Evolutionary conservation across 1,284 basidiomycete species (phyloP).

Genomic region (Sanghuangporus weigelae): DNA sequence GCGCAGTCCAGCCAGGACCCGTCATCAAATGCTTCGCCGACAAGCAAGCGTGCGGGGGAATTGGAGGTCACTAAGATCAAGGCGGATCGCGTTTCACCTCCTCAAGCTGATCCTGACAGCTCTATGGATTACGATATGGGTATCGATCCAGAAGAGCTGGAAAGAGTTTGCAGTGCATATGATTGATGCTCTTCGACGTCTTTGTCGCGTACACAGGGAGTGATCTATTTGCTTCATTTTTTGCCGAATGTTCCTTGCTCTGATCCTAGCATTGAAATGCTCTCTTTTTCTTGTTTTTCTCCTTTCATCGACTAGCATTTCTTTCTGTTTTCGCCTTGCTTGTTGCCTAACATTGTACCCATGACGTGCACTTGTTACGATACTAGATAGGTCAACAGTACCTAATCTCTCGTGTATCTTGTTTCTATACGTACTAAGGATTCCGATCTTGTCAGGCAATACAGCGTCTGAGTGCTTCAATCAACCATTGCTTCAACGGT

Average conservation of each 20-base stretch:
- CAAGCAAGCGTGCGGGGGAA: not conserved
- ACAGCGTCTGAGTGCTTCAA: too few species aligned
- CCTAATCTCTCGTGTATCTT: too few species aligned
- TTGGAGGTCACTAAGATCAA: not conserved
- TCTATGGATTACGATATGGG: constrained; percentile 16
- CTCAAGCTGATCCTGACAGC: constrained; percentile 7
- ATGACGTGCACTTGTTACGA: too few species aligned
- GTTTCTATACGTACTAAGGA: too few species aligned
- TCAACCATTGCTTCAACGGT: too few species aligned
- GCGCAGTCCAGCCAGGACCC: too few species aligned
- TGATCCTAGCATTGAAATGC: not conserved
- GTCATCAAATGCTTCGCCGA: not conserved
- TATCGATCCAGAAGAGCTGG: constrained; percentile 16
- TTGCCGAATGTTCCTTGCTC: not conserved
- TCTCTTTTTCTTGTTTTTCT: too few species aligned
- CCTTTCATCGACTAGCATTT: too few species aligned
- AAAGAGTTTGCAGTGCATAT: constrained; percentile 13
- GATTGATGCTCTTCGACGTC: not conserved
- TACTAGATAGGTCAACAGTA: too few species aligned
- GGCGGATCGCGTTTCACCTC: not conserved
- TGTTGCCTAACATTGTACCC: too few species aligned
- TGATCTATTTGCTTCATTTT: not conserved
- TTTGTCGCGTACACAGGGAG: not conserved
- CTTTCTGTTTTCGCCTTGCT: too few species aligned
- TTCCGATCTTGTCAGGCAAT: too few species aligned